Evolutionary conservation across 768 basidiomycete genomes (phyloP).

Genomic region (Kwoniella dejecticola): DNA sequence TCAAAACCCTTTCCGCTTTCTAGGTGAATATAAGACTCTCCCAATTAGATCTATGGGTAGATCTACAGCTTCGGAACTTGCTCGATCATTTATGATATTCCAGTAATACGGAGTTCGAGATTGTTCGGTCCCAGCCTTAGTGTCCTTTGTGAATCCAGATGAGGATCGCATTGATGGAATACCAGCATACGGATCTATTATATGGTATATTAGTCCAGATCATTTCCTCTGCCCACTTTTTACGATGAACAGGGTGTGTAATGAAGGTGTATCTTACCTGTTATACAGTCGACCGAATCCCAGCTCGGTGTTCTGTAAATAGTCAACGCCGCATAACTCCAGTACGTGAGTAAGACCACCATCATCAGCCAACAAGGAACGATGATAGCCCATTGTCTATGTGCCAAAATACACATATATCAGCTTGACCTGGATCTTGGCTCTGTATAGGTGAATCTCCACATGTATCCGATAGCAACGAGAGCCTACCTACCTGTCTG

Average conservation of each 20-base stretch:
- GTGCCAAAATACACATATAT: not conserved
- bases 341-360: conserved; percentile 51
- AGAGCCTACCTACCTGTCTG: conserved; percentile 39
- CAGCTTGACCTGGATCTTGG: not conserved
- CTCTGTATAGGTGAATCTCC: too few species aligned
- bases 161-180: conserved; percentile 21
- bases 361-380: conserved; percentile 51
- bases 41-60: conserved; percentile 42
- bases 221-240: too few species aligned
- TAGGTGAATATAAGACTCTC: conserved; percentile 36
- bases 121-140: not conserved
- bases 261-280: conserved; percentile 33
- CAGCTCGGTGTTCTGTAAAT: conserved; percentile 46
- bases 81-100: conserved; percentile 17
- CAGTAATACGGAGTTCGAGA: conserved; percentile 29
- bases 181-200: conserved; percentile 27
- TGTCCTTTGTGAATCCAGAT: not conserved
- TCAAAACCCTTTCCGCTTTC: not conserved
- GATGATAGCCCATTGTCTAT: conserved; percentile 53
- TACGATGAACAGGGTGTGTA: too few species aligned
- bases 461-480: too few species aligned
- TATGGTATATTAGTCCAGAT: too few species aligned
- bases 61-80: conserved; percentile 33
- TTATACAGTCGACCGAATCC: conserved; percentile 37
- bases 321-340: conserved; percentile 43